Base-by-base conservation (phyloP, 768 basidiomycete genomes). In the Hypsizygus marmoreus region DNA sequence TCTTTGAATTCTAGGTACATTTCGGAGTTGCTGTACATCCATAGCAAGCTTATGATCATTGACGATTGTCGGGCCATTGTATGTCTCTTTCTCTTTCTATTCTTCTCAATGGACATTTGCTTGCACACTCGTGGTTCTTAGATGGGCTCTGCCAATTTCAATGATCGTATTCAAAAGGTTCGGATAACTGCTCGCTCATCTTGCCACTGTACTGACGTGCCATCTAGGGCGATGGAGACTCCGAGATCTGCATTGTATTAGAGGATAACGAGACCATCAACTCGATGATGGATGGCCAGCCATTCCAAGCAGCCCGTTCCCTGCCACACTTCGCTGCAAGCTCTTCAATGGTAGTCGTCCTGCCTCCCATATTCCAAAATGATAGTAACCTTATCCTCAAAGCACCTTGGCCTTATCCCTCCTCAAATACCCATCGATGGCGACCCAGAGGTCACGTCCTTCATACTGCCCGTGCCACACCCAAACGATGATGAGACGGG, bases 61-160 rank as follows among this genome's bases (percentile, higher is more conserved):
- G 95, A 97, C 59, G 95, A 97, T 60, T 76, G 81, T 24, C 76
- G 85, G 26, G 93, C 97, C 34, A 91, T 98, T 53, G 90, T 91
- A 55, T 40, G 88, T 75, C 1, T 20, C 8, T n/a, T n/a, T n/a
- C 14, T 16, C 22, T 9, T 36, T 30, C 5, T 14, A 13, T 28
- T 12, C 13, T 16, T 7, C 20, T n/a, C n/a, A n/a, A n/a, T n/a
- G n/a, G n/a, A n/a, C n/a, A 4, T 17, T 4, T 6, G 10, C 14
- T 7, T 16, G 19, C 28, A 13, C 10, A 45, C 11, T 16, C 16
- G 13, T 4, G 10, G 4, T 32, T 19, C 4, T 28, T 16, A 91
- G 89, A 88, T 94, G 77, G 95, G 95, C 25, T 93, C 90, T 31
- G 94, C 95, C 12, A 98, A 97, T 63, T 61, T 95, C 54, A 95